Evolutionary conservation across 2,329 filamentous ascomycete species (phyloP).

Genomic region (Geoglossum cookeanum): DNA sequence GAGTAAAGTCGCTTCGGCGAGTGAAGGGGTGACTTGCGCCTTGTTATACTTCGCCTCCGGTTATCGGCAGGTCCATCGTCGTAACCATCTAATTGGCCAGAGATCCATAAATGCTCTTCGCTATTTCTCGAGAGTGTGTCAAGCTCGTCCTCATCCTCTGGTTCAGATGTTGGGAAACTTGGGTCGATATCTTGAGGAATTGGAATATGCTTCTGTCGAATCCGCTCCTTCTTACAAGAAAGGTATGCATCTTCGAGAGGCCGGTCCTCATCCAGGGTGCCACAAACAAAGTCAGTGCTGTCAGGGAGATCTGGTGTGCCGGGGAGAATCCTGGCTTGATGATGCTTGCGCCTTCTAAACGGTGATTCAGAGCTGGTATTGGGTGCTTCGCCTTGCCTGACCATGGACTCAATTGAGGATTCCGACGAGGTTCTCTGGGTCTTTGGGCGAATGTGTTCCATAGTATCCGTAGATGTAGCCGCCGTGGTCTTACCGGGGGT

Average conservation of each 20-base stretch:
- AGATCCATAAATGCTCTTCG: conserved; percentile 49
- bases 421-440: conserved; percentile 36
- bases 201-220: conserved; percentile 58
- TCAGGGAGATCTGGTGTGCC: conserved; percentile 74
- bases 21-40: conserved; percentile 25
- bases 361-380: background rate
- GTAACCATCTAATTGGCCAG: conserved; percentile 51
- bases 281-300: conserved; percentile 97
- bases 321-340: conserved; percentile 37
- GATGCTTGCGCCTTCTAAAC: background rate
- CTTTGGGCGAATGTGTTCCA: conserved; percentile 27
- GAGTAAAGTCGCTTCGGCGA: conserved; percentile 46
- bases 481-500: conserved; percentile 28
- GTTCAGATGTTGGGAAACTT: conserved; percentile 88
- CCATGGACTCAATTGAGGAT: conserved; percentile 35
- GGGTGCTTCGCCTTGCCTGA: background rate
- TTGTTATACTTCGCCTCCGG: conserved; percentile 15
- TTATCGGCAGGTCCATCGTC: conserved; percentile 28
- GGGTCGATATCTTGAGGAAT: conserved; percentile 97
- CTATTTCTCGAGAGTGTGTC: conserved; percentile 44
- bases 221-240: conserved; percentile 61
- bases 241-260: conserved; percentile 89
- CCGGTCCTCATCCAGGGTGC: conserved; percentile 86
- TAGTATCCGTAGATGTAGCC: conserved; percentile 34
- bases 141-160: conserved; percentile 66